Conservation (phyloP, 208 protist genomes). For the Crithidia fasciculata region DNA sequence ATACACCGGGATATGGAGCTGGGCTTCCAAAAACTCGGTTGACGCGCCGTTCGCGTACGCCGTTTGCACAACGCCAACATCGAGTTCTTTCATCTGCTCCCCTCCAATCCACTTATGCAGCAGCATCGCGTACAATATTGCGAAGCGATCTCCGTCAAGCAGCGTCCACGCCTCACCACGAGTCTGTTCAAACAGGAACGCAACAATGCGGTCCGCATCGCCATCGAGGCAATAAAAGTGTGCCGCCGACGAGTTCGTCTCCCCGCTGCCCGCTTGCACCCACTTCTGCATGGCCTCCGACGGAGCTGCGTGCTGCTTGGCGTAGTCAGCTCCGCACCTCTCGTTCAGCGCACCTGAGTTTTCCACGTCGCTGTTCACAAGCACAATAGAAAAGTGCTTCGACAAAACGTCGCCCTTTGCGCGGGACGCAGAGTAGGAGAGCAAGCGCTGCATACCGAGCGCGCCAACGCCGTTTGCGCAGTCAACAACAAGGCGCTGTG, state of each 20-base stretch:
- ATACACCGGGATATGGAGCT: conserved; percentile 55
- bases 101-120: conserved; percentile 58
- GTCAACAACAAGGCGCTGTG: conserved; percentile 79
- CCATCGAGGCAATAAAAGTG: conserved; percentile 94
- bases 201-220: conserved; percentile 94
- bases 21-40: conserved; percentile 74
- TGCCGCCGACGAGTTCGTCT: neutral
- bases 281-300: conserved; percentile 49
- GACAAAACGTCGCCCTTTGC: conserved; percentile 23
- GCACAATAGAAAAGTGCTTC: conserved; percentile 45
- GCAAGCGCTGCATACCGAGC: conserved; percentile 44
- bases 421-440: conserved; percentile 37
- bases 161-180: conserved; percentile 37
- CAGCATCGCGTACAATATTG: conserved; percentile 73
- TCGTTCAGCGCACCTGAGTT: conserved; percentile 65
- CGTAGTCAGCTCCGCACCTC: conserved; percentile 92
- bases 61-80: conserved; percentile 94
- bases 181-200: conserved; percentile 40
- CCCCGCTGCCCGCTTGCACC: neutral
- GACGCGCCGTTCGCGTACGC: conserved; percentile 96
- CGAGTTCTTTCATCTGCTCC: conserved; percentile 36
- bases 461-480: conserved; percentile 91
- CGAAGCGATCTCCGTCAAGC: conserved; percentile 86
- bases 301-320: conserved; percentile 58
- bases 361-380: conserved; percentile 50